These are phyloP conservation scores for Wickerhamiella spandovensis DNA, from an alignment of 805 yeast species.

Conservation along the genomic window DNA sequence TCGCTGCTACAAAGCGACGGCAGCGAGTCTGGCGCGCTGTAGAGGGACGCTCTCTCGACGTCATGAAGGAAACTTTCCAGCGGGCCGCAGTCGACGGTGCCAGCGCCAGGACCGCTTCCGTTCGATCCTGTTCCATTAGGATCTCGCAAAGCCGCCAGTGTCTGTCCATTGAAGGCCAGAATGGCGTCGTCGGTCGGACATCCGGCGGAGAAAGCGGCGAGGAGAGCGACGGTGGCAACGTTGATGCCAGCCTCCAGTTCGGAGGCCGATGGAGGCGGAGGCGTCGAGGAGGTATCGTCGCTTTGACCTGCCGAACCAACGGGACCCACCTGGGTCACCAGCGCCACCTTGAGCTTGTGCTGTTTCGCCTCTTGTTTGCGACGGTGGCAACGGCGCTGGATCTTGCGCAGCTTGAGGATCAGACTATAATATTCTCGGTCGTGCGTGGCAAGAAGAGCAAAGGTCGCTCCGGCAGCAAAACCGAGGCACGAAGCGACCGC, in stretches of 20 bases:
- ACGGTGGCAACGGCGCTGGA: not conserved
- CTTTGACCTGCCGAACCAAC: not conserved
- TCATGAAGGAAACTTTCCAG: not conserved
- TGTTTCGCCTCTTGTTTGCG: not conserved
- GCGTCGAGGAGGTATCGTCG: not conserved
- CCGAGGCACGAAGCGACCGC: not conserved
- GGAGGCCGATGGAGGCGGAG: too few relatives aligned
- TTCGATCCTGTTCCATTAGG: not conserved
- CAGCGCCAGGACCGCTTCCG: not conserved
- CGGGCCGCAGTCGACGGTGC: not conserved
- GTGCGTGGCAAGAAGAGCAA: not conserved
- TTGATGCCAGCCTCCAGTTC: not conserved
- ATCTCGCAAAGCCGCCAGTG: not conserved
- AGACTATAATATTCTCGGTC: not conserved
- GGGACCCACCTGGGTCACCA: not conserved
- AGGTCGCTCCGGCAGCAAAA: not conserved
- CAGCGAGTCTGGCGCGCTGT: not conserved
- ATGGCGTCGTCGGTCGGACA: too few relatives aligned
- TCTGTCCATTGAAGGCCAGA: not conserved
- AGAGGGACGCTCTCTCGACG: not conserved
- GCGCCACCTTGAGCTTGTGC: not conserved
- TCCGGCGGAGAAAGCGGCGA: too few relatives aligned
- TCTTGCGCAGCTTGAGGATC: not conserved
- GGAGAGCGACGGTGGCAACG: not conserved
- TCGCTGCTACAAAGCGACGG: slow-evolving; percentile 1